Evolutionary conservation across 352 stramenopile genomes (phyloP).

Genomic region (Phytophthora pini): DNA sequence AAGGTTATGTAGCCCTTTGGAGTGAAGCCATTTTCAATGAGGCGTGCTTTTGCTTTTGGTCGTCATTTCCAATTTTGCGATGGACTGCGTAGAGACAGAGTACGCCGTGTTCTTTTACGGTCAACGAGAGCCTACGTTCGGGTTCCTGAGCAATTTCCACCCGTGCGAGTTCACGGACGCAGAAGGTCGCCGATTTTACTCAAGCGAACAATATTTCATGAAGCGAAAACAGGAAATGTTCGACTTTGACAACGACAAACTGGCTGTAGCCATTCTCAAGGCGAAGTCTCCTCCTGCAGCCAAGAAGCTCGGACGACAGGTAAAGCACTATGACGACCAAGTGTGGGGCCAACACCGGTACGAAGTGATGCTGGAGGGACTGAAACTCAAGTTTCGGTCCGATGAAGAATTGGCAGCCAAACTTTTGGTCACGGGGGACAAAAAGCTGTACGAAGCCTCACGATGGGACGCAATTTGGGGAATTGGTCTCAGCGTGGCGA

Average conservation of each 20-base stretch:
- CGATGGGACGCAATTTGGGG: constrained; percentile 62
- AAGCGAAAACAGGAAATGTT: constrained; percentile 78
- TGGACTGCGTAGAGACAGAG: constrained; percentile 42
- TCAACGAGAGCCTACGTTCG: constrained; percentile 41
- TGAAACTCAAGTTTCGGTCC: constrained; percentile 68
- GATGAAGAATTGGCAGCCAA: constrained; percentile 36
- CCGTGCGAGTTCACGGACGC: constrained; percentile 56
- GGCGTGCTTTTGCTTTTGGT: no score
- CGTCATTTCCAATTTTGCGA: constrained; percentile 6
- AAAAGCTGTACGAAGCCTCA: constrained; percentile 63
- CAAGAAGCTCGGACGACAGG: constrained; percentile 61
- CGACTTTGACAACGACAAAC: constrained; percentile 45
- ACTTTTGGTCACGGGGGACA: constrained; percentile 54
- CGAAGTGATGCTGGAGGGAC: constrained; percentile 58
- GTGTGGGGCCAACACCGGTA: constrained; percentile 52
- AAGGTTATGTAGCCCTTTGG: constrained; percentile 8
- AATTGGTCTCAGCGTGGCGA: constrained; percentile 55
- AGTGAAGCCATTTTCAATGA: neutral
- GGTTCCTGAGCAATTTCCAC: constrained; percentile 72
- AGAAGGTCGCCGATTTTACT: constrained; percentile 47
- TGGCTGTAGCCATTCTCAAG: constrained; percentile 55
- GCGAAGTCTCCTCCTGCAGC: constrained; percentile 52
- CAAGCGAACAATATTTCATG: constrained; percentile 80
- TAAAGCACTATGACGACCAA: constrained; percentile 59
- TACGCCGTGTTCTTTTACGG: constrained; percentile 66